Evolutionary conservation across 352 stramenopile species (phyloP).

Genomic region (Phytopythium litorale): DNA sequence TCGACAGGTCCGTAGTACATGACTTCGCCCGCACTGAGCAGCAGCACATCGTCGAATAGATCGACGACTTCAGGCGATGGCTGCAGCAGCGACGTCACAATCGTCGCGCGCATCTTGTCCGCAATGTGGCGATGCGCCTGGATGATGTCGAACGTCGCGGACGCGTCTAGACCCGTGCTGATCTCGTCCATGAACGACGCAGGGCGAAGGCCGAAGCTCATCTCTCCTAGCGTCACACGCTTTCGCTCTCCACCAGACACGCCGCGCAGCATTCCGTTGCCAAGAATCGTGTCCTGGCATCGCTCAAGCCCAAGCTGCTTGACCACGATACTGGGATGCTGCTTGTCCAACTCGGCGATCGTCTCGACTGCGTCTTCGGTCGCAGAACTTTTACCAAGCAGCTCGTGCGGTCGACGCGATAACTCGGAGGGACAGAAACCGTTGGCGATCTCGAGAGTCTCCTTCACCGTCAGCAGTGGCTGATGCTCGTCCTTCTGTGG

Average conservation of each 20-base stretch:
- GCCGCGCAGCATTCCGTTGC: constrained; percentile 17
- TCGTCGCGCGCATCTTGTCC: constrained; percentile 29
- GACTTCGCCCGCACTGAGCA: constrained; percentile 71
- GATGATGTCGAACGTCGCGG: constrained; percentile 49
- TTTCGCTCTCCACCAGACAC: constrained; percentile 90
- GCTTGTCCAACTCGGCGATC: neutral
- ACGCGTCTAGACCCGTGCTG: constrained; percentile 53
- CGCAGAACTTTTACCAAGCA: neutral
- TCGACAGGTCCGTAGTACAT: constrained; percentile 53
- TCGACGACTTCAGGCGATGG: constrained; percentile 90
- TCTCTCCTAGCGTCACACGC: constrained; percentile 85
- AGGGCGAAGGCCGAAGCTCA: constrained; percentile 58
- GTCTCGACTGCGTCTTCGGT: neutral
- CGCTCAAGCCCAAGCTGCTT: constrained; percentile 28
- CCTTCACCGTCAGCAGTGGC: constrained; percentile 19
- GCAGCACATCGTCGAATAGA: constrained; percentile 88
- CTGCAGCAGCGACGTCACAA: constrained; percentile 45
- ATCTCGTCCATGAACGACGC: constrained; percentile 71
- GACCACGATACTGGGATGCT: neutral
- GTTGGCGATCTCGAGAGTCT: constrained; percentile 19
- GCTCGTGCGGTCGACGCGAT: neutral
- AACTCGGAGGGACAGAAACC: neutral
- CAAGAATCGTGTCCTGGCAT: constrained; percentile 7
- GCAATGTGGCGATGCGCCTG: constrained; percentile 26
- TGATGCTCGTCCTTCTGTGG: constrained; percentile 16